Evolutionary conservation across 2,329 filamentous ascomycete genomes (phyloP), one percentile per base, ranked within the genome.

Genomic region (Raffaelea deltoideospora): DNA sequence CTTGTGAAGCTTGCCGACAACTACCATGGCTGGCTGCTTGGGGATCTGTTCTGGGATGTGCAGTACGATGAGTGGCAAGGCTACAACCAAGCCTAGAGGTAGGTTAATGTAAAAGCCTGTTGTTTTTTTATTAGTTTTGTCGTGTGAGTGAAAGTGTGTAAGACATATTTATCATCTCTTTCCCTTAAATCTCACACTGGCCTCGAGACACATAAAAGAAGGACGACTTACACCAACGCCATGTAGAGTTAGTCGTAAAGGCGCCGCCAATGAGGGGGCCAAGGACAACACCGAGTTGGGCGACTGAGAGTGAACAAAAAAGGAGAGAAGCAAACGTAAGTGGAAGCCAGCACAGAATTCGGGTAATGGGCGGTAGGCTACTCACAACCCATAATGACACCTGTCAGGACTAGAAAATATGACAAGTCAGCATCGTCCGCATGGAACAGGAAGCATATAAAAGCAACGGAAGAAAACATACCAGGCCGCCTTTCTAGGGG

Each of bases 51-150:
- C 57, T 13, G 59, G 61, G 10, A 61, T 51, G 32, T 48, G 45
- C 18, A 58, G 40, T 10, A 59, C 37, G 2, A 51, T 17, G 8
- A 64, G 33, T 10, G 53, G 45, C 5, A 50, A 5, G 9, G 49
- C 58, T 3, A 57, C 51, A 13, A 60, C 14, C 3, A 44, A 55
- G 4, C 61, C 61, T 21, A 65, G 32, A 1, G 63, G 63, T 5
- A 67, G 52, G 44, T 66, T 66, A 51, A 67, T 53, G 41, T 59
- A 65, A 45, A 64, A 65, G 37, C 57, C 57, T 55, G 28, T n/a
- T n/a, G n/a, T 20, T 17, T 15, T 14, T 15, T 14, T 10, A 3
- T 19, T 18, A 2, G 23, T 28, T n/a, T n/a, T 22, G 7, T 5
- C 4, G 9, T 6, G n/a, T 17, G n/a, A 13, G 6, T 44, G 23